These are phyloP conservation scores for Herpetomonas tarakana DNA, from an alignment of 208 protist genomes.

Conservation along the genomic window DNA sequence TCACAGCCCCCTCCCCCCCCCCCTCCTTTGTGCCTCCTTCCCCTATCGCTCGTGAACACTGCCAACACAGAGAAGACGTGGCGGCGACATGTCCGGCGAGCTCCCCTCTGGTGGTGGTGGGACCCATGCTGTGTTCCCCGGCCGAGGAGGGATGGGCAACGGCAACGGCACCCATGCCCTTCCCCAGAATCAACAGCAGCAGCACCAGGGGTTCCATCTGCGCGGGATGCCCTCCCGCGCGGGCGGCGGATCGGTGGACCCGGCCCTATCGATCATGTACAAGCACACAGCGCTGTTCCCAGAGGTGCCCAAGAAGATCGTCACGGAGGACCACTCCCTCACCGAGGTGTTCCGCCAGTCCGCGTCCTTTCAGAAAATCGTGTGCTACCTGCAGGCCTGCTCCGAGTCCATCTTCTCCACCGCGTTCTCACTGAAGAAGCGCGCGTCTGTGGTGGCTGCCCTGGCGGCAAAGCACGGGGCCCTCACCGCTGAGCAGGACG, in stretches of 20 bases:
- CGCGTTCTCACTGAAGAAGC: conserved; percentile 9
- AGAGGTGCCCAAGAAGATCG: conserved; percentile 46
- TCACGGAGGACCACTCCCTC: conserved; percentile 62
- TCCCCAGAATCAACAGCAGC: conserved; percentile 6
- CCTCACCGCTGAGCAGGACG: background rate
- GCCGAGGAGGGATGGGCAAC: no score
- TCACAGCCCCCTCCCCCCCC: no score
- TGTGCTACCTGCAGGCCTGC: conserved; percentile 61
- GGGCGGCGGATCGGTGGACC: no score
- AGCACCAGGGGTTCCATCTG: no score
- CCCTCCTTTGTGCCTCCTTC: no score
- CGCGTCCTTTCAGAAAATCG: conserved; percentile 60
- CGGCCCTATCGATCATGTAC: conserved; percentile 3
- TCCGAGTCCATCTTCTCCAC: conserved; percentile 31
- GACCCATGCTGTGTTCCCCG: no score
- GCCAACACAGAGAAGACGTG: no score
- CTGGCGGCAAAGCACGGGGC: conserved; percentile 2
- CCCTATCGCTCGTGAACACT: no score
- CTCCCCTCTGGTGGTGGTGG: no score
- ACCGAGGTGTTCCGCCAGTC: conserved; percentile 55
- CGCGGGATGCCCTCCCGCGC: no score
- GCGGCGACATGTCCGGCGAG: no score
- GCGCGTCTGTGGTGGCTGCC: conserved; percentile 6
- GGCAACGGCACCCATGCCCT: background rate
- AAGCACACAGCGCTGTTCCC: conserved; percentile 2